These are phyloP conservation scores for Blakeslea trispora DNA, from an alignment of 371 early-diverging fungal genomes.

Conservation along the genomic window DNA sequence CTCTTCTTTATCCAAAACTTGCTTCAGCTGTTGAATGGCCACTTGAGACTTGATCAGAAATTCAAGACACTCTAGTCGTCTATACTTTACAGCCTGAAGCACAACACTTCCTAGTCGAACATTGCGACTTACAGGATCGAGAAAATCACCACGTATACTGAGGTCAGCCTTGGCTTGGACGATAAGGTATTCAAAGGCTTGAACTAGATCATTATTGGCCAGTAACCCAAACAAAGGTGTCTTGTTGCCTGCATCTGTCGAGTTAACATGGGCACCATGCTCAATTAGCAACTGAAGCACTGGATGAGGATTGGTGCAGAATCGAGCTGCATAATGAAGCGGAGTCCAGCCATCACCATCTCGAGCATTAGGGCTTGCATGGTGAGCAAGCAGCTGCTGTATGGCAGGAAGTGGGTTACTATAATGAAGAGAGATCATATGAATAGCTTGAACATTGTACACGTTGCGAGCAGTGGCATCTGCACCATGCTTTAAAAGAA, in stretches of 20 bases:
- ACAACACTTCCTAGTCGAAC: constrained; percentile 19
- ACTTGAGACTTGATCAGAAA: constrained; percentile 12
- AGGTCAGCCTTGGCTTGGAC: constrained; percentile 21
- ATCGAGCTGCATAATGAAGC: constrained; percentile 68
- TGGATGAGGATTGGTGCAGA: constrained; percentile 42
- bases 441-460: constrained; percentile 40
- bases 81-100: constrained; percentile 28
- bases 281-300: constrained; percentile 27
- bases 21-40: constrained; percentile 6
- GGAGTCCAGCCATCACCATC: constrained; percentile 81
- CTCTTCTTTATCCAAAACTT: constrained; percentile 2
- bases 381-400: constrained; percentile 26
- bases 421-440: constrained; percentile 41
- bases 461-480: constrained; percentile 47
- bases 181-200: constrained; percentile 21
- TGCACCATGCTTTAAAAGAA: constrained; percentile 52
- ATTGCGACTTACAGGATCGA: constrained; percentile 11
- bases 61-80: constrained; percentile 18
- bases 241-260: constrained; percentile 33
- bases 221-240: constrained; percentile 39
- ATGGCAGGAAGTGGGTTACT: constrained; percentile 38
- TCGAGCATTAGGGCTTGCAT: constrained; percentile 55
- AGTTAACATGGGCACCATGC: constrained; percentile 55
- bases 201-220: constrained; percentile 27
- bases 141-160: constrained; percentile 19